phyloP scores from a whole-genome alignment of 2,329 filamentous ascomycete species.

The Emergomyces pasteurianus region DNA sequence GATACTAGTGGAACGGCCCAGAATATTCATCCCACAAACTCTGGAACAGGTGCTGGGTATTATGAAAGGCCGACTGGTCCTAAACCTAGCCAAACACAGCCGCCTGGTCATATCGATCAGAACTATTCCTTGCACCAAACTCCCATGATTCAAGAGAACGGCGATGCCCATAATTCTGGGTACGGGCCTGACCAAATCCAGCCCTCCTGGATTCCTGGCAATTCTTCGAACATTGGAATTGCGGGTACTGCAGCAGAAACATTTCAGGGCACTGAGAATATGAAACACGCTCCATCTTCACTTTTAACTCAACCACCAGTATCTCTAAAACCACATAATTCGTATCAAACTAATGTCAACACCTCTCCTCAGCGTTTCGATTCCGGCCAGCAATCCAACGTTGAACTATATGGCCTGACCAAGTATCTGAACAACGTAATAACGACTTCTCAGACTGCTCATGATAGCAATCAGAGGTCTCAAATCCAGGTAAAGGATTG shows the following conservation, averaged over 20 bases:
- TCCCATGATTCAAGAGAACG: background rate
- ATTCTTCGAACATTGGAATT: background rate
- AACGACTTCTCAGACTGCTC: background rate
- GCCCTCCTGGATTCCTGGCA: background rate
- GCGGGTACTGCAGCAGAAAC: background rate
- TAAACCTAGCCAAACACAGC: background rate
- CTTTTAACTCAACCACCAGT: background rate
- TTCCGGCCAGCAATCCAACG: background rate
- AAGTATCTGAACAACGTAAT: background rate
- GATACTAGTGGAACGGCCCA: background rate
- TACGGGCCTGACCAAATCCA: background rate
- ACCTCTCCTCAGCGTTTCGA: background rate
- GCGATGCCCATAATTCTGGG: background rate
- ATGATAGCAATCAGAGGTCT: background rate
- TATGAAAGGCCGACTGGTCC: background rate
- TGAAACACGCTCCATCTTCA: background rate
- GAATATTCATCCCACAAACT: background rate
- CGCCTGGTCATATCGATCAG: background rate
- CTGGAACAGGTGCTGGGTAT: background rate
- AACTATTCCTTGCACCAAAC: background rate
- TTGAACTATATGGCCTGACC: background rate
- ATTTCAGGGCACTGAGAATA: background rate
- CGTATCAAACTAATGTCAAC: background rate
- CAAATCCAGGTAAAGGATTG: background rate
- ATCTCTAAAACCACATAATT: background rate